Conservation (phyloP, 2,329 filamentous ascomycete genomes). For the Alternaria metachromatica region DNA sequence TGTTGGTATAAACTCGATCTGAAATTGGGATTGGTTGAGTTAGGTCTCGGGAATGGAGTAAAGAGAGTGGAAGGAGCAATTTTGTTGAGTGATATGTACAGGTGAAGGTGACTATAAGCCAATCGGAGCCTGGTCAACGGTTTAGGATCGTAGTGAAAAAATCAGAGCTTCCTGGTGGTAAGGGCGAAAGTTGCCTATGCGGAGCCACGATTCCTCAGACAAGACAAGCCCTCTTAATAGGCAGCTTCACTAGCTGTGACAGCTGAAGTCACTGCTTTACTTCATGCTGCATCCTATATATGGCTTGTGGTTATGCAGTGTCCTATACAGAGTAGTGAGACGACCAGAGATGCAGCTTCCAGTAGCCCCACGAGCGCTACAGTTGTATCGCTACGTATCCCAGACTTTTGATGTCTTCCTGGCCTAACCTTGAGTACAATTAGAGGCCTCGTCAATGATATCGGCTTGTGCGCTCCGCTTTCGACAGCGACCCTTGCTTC, state of each 20-base stretch:
- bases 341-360: background rate
- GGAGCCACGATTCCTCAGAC: background rate
- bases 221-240: background rate
- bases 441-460: background rate
- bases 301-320: background rate
- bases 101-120: background rate
- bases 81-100: background rate
- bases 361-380: background rate
- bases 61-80: background rate
- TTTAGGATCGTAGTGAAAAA: background rate
- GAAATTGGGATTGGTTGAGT: background rate
- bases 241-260: background rate
- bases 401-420: background rate
- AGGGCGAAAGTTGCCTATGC: background rate
- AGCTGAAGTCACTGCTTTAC: background rate
- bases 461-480: background rate
- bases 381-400: background rate
- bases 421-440: background rate
- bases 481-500: background rate
- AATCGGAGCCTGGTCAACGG: background rate
- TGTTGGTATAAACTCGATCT: background rate
- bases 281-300: background rate
- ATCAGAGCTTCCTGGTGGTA: background rate
- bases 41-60: background rate
- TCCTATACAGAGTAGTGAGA: background rate